Conservation (phyloP, 768 basidiomycete species). For the Pulveroboletus sp. region DNA sequence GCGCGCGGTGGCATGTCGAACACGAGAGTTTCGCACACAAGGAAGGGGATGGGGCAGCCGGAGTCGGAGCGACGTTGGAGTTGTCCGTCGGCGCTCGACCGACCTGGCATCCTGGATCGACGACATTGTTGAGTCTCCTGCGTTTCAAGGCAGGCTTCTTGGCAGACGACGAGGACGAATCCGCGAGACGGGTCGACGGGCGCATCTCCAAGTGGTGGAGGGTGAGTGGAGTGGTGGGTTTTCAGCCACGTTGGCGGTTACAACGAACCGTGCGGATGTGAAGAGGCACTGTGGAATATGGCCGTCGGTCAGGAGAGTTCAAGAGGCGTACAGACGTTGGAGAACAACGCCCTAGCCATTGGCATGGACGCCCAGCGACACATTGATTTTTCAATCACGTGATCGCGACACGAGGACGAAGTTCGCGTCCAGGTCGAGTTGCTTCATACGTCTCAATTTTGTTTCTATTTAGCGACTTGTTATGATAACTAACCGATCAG, state of each 20-base stretch:
- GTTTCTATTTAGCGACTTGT: no score
- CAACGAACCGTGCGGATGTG: background rate
- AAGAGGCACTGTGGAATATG: background rate
- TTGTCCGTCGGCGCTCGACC: constrained; percentile 17
- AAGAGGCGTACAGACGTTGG: background rate
- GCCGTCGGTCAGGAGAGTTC: background rate
- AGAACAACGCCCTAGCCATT: background rate
- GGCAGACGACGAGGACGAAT: constrained; percentile 6
- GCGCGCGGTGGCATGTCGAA: constrained; percentile 29
- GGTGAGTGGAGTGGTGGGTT: background rate
- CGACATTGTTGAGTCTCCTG: constrained; percentile 20
- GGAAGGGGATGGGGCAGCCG: background rate
- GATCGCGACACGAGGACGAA: constrained; percentile 23
- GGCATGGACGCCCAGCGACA: background rate
- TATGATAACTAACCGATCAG: no score
- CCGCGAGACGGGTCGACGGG: constrained; percentile 12
- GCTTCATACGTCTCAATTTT: no score
- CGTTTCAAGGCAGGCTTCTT: constrained; percentile 25
- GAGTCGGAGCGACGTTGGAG: constrained; percentile 13
- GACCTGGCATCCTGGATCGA: constrained; percentile 14
- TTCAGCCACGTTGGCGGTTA: background rate
- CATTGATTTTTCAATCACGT: constrained; percentile 27
- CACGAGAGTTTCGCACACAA: constrained; percentile 20
- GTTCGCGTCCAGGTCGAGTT: background rate
- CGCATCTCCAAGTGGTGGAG: constrained; percentile 12